Base-by-base conservation (phyloP, 164 flowering plant genomes). In the Macadamia integrifolia region DNA sequence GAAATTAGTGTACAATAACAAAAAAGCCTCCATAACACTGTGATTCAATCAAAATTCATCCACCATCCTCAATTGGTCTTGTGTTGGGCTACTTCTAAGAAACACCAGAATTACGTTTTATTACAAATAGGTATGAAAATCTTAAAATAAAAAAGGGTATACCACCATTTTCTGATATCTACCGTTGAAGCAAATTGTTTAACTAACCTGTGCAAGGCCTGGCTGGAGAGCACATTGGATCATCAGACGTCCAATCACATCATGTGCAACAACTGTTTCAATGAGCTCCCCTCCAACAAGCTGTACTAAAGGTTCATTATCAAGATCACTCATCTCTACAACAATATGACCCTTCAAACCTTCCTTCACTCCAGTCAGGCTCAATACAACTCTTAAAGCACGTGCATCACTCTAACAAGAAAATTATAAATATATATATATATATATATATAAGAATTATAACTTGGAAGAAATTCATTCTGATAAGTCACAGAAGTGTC, bases 221-320 rank as follows among this genome's bases (percentile, higher is more conserved):
- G 98, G 97, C 75, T 93, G 98, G 44, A 93, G 84, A 72, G 98
- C 98, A 85, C 97, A 90, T 64, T 93, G 98, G 73, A 93, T 93
- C 98, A 93, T 93, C 77, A 93, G 77, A 43, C 95, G 88, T 46
- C 98, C 98, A 75, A 93, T 93, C 76, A 93, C 98, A 81, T 93
- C 98, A 82, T 90, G 98, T n/a, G 98, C 97, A 71, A 90, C 98
- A 74, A 93, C 97, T 50, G 95, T 93, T 80, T 93, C 98, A 69
- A 90, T 83, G 53, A 86, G 85, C 58, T 89, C 95, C 61, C 97
- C 98, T 58, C 95, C 98, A 75, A 93, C 98, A 81, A 93, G 97
- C 81, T 93, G 90, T 77, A 93, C 98, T 70, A 93, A 78, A 49
- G 95, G 97, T 69, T 93, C 97, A 77, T 90, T 93, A 77, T 89